Base-by-base conservation (phyloP, 495 filamentous ascomycete genomes). In the Penicillium nucicola region DNA sequence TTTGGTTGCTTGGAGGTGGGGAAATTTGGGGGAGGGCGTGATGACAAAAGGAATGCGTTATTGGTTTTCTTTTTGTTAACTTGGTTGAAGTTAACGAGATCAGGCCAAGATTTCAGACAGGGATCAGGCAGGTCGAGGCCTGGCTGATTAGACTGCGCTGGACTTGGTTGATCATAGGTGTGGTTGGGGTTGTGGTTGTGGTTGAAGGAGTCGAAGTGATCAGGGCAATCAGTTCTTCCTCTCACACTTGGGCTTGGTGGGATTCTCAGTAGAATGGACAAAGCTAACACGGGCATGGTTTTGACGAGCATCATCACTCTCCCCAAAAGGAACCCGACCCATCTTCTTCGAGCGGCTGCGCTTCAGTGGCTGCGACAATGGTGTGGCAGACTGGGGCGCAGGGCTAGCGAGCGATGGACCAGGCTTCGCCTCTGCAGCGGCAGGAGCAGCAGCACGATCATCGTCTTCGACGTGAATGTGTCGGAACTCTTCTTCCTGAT, bases 391-490 rank as follows among this genome's bases (percentile, higher is more conserved):
- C 39, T 65, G 64, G 13, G 64, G 56, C 3, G 65, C 56, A 39
- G 69, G 60, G 46, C 64, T 66, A 13, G 67, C 52, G 44, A 70
- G 56, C 4, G 67, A 69, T 13, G 70, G 62, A 18, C 70, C 69
- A 8, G 60, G 59, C 60, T 70, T 77, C 39, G 62, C 45, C 31
- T 69, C 64, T 9, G 62, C 60, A 32, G 66, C 60, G 25, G 65
- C 70, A 10, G 70, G 64, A 0, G 56, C 53, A 4, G 65, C 56
- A 13, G 64, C 58, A 14, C 64, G 72, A 32, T 78, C 76, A 30
- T 78, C 75, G 37, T 79, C 79, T 40, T 80, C 78, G 5, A 81
- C 75, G 23, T 80, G 70, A 39, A 81, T 74, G 48, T 79, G 71
- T 19, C 77, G 67, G 53, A 77, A 74, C 7, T 69, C 70, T n/a